Base-by-base conservation (phyloP, 352 stramenopile genomes). In the Globisporangium nagaii region DNA sequence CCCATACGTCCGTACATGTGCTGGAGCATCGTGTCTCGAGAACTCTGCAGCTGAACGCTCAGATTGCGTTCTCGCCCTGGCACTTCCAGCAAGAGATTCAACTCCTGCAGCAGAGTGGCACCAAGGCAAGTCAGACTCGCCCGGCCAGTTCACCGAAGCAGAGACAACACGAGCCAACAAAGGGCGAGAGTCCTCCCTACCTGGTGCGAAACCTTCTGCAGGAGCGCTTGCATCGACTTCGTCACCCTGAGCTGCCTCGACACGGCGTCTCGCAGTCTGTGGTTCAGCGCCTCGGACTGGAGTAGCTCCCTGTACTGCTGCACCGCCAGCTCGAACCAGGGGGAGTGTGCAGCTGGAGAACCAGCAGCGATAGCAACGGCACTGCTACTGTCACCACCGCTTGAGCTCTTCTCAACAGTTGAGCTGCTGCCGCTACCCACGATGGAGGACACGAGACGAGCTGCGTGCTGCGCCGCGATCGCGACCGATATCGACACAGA, bases 291-390 rank as follows among this genome's bases (percentile, higher is more conserved):
- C 43, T 83, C 69, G 0, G 71, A 69, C 8, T 63, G 53, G 56
- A 75, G 65, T 17, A 66, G 64, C 44, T 73, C 60, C 17, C 57
- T 60, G 53, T 70, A 79, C 46, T 85, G 74, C 10, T 64, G 45
- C n/a, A 62, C 71, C 15, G 74, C 74, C 2, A 80, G 40, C 27
- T 60, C 65, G 34, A 80, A 44, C 74, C 74, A 85, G 8, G 77
- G 61, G 0, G 63, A 72, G 6, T 28, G 37, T 17, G n/a, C n/a
- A n/a, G n/a, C n/a, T n/a, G 25, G 12, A 4, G 46, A 10, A 8
- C 15, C 10, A 2, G 1, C 10, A 11, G 15, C 20, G 15, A n/a
- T 24, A 8, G 15, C 15, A 5, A 28, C 24, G 12, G 22, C n/a
- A n/a, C n/a, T n/a, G n/a, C 5, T 34, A n/a, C 2, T 1, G 25